These are phyloP conservation scores for Evansstolkia leycettana DNA, from an alignment of 495 filamentous ascomycete species.

Conservation along the genomic window DNA sequence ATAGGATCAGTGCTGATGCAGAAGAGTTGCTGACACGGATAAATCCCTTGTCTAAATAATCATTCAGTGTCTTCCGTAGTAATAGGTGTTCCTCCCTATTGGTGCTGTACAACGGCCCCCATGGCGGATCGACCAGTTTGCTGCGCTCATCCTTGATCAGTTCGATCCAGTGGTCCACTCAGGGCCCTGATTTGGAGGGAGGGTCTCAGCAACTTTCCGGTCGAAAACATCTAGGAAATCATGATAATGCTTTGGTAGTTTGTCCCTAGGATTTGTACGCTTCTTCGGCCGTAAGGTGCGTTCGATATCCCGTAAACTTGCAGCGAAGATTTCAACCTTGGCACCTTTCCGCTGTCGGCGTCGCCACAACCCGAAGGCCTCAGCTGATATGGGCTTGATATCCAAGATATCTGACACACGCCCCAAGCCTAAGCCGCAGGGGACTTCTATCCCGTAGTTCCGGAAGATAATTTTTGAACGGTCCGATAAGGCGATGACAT, in stretches of 20 bases:
- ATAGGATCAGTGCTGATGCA: constrained; percentile 1
- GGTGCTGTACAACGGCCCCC: not conserved
- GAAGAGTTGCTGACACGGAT: constrained; percentile 1
- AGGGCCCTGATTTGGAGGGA: not conserved
- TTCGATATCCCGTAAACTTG: constrained; percentile 1
- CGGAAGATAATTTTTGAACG: too few relatives aligned
- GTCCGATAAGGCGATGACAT: too few relatives aligned
- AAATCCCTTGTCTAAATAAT: not conserved
- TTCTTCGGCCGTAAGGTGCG: not conserved
- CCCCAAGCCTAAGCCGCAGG: too few relatives aligned
- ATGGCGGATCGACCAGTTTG: not conserved
- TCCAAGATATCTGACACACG: too few relatives aligned
- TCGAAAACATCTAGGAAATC: constrained; percentile 1
- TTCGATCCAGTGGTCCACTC: constrained; percentile 1
- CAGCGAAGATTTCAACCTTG: constrained; percentile 1
- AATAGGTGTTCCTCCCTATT: not conserved
- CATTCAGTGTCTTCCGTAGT: not conserved
- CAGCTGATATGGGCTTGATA: too few relatives aligned
- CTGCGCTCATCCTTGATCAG: not conserved
- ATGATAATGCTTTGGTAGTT: constrained; percentile 2
- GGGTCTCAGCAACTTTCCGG: not conserved
- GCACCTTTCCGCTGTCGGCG: too few relatives aligned
- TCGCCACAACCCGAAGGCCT: too few relatives aligned
- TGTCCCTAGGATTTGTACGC: not conserved
- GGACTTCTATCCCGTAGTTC: too few relatives aligned